A percentile compares a stretch with the other conserved stretches of the same genome.
These are phyloP conservation scores for Suhomyces sp. DNA, from an alignment of 805 yeast species.

Conservation along the genomic window DNA sequence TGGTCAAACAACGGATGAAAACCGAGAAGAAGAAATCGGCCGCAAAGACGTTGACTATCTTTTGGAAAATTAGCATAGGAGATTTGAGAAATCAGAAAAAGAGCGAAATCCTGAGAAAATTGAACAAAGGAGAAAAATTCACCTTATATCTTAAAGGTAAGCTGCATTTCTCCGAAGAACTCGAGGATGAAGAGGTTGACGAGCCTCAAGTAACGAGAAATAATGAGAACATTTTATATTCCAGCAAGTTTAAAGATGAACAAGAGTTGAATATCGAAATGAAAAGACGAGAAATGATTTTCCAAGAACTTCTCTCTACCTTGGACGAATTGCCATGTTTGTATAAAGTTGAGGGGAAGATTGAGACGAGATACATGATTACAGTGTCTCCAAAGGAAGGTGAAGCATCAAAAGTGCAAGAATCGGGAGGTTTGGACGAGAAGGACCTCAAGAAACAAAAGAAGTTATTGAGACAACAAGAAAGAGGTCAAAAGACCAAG, in stretches of 20 bases:
- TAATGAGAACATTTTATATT: constrained; percentile 5
- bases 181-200: constrained; percentile 12
- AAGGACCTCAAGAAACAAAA: constrained; percentile 5
- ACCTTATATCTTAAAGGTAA: constrained; percentile 23
- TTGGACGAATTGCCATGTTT: constrained; percentile 32
- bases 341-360: constrained; percentile 25
- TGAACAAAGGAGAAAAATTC: constrained; percentile 45
- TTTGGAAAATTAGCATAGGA: constrained; percentile 56
- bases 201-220: constrained; percentile 6
- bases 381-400: constrained; percentile 14
- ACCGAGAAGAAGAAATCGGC: constrained; percentile 39
- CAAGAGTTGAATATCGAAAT: constrained; percentile 17
- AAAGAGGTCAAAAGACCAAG: constrained; percentile 2
- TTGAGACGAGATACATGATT: constrained; percentile 25
- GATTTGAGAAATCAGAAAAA: constrained; percentile 55
- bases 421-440: neutral
- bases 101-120: constrained; percentile 46
- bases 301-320: constrained; percentile 23
- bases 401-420: constrained; percentile 1
- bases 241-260: constrained; percentile 10
- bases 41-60: constrained; percentile 47
- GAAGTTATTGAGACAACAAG: constrained; percentile 3
- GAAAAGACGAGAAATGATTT: constrained; percentile 30
- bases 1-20: constrained; percentile 25
- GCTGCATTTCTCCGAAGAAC: constrained; percentile 15